phyloP scores from a whole-genome alignment of 179 eudicot species.

The Carnegiea gigantea region DNA sequence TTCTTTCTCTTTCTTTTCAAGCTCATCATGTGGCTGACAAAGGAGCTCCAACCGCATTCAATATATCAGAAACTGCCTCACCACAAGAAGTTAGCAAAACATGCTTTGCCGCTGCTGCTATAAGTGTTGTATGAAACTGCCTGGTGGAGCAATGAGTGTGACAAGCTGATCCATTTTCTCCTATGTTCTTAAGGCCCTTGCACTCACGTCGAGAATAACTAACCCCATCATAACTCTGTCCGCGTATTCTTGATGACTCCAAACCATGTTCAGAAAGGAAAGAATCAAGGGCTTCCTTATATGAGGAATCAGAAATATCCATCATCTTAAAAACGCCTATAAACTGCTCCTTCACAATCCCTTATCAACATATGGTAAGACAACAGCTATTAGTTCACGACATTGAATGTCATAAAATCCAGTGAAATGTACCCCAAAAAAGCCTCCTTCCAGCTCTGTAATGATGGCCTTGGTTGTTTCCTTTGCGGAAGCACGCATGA shows the following conservation, averaged over 20 bases:
- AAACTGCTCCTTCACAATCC: too few relatives aligned
- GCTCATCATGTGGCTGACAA: background rate
- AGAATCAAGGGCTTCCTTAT: background rate
- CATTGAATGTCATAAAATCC: background rate
- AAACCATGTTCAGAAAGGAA: constrained; percentile 2
- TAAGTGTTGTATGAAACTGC: constrained; percentile 2
- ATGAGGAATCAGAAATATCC: background rate
- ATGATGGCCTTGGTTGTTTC: background rate
- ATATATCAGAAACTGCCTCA: background rate
- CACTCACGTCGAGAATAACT: background rate
- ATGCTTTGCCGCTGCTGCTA: background rate
- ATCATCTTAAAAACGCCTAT: too few relatives aligned
- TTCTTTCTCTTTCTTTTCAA: constrained; percentile 15
- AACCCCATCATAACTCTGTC: background rate
- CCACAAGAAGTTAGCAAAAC: background rate
- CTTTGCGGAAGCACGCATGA: background rate
- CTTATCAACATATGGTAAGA: too few relatives aligned
- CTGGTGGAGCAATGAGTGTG: constrained; percentile 1
- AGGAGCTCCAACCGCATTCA: background rate
- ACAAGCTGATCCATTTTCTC: constrained; percentile 10
- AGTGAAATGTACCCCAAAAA: background rate
- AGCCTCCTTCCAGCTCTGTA: background rate
- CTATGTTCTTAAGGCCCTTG: background rate
- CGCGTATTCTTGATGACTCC: constrained; percentile 1
- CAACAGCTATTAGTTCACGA: background rate